Evolutionary conservation across 2,329 filamentous ascomycete genomes (phyloP).

Genomic region (Thielaviopsis populi): DNA sequence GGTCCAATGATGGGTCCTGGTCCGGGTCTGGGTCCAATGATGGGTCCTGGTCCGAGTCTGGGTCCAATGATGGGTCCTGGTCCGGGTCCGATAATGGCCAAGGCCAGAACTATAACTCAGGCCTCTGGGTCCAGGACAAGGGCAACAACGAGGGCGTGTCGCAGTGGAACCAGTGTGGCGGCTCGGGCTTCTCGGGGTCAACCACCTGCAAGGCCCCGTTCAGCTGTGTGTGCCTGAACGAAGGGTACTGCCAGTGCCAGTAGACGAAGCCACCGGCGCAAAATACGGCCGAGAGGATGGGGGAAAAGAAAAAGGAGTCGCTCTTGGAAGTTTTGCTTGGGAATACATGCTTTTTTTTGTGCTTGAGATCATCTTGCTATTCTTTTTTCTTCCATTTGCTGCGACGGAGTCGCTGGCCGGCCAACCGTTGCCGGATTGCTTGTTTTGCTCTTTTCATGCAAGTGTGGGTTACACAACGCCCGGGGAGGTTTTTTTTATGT

Average conservation of each 20-base stretch:
- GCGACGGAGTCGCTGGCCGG: not conserved
- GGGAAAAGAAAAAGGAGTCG: not conserved
- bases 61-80: too few relatives aligned
- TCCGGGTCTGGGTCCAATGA: too few relatives aligned
- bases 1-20: too few relatives aligned
- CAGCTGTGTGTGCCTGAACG: constrained; percentile 18
- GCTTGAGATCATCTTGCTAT: too few relatives aligned
- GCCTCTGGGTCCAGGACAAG: not conserved
- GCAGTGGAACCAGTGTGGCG: constrained; percentile 20
- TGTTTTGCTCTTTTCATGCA: not conserved
- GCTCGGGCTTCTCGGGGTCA: constrained; percentile 17
- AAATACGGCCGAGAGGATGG: not conserved
- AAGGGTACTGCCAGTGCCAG: constrained; percentile 20
- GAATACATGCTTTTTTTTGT: not conserved
- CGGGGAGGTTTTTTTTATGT: not conserved
- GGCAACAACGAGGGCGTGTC: constrained; percentile 6
- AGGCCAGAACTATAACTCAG: not conserved
- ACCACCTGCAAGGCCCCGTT: constrained; percentile 18
- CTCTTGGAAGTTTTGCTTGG: not conserved
- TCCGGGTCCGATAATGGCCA: too few relatives aligned
- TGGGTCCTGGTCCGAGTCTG: too few relatives aligned
- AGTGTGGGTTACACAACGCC: not conserved
- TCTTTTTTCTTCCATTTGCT: not conserved
- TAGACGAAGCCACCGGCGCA: constrained; percentile 1
- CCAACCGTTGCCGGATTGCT: not conserved